Base-by-base conservation (phyloP, 192 early-diverging fungal species). In the Coemansia sp. region DNA sequence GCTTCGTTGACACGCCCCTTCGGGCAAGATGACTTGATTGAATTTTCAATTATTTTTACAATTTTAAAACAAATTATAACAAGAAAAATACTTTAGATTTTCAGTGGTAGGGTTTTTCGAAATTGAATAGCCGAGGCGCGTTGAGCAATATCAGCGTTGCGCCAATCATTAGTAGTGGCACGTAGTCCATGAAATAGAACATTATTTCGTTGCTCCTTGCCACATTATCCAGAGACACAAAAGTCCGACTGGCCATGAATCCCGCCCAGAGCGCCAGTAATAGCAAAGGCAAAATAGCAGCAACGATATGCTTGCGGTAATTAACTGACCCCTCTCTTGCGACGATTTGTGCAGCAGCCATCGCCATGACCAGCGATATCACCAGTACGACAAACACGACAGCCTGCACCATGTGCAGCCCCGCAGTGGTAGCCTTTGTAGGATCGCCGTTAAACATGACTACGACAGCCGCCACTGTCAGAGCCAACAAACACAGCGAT, bases 61-160 rank as follows among this genome's bases (percentile, higher is more conserved):
- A 43, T 7, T 43, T 38, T n/a, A 62, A 8, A 38, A 37, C 19
- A 62, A 38, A 14, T 16, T 39, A 21, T 63, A 44, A 64, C 30
- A 49, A n/a, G n/a, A n/a, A n/a, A n/a, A n/a, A n/a, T n/a, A n/a
- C n/a, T n/a, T n/a, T 28, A 0, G 28, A 28, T 50, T 69, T 62
- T 62, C 16, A 46, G 11, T 8, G 19, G 28, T 60, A 60, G 8
- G 38, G 35, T 35, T 60, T 57, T 40, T 82, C 70, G 68, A 82
- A 82, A 42, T 82, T 76, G 47, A 67, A 76, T 21, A 69, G 16
- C 33, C 68, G 44, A 28, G 79, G 74, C 19, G 74, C 67, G 2
- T 67, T 62, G 8, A 76, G 40, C 5, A 63, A 33, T 0, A 70
- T 30, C 17, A 76, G 26, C 2, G 44, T 53, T 16, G 50, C 19